Evolutionary conservation across 345 rosid species (phyloP).

Genomic region (Euphorbia pulcherrima): DNA sequence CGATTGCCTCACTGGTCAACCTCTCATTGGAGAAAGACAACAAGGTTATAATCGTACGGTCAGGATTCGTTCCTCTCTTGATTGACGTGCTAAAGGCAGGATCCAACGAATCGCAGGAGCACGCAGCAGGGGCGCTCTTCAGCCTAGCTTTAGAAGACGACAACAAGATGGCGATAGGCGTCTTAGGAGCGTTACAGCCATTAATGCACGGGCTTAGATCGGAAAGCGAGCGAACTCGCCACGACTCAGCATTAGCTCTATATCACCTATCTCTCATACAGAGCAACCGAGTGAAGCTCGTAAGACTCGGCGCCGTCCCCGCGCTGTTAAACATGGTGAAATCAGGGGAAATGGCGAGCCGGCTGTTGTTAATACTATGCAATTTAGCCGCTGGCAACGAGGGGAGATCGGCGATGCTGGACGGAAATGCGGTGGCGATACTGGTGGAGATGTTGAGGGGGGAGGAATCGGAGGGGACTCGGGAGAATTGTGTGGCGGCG

Average conservation of each 20-base stretch:
- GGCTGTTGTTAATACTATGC: slow-evolving; percentile 23
- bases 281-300: slow-evolving; percentile 27
- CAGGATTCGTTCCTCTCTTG: slow-evolving; percentile 29
- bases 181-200: slow-evolving; percentile 30
- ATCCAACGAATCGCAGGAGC: slow-evolving; percentile 24
- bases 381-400: slow-evolving; percentile 30
- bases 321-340: slow-evolving; percentile 22
- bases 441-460: slow-evolving; percentile 28
- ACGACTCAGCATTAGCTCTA: slow-evolving; percentile 29
- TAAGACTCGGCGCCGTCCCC: slow-evolving; percentile 29
- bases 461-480: slow-evolving; percentile 7
- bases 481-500: slow-evolving; percentile 31
- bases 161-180: slow-evolving; percentile 36
- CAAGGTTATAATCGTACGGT: slow-evolving; percentile 30
- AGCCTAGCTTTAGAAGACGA: slow-evolving; percentile 31
- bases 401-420: slow-evolving; percentile 37
- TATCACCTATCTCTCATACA: slow-evolving; percentile 29
- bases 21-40: slow-evolving; percentile 27
- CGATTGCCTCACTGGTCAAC: slow-evolving; percentile 28
- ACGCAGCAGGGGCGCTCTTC: slow-evolving; percentile 33
- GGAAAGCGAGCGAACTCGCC: slow-evolving; percentile 28
- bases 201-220: slow-evolving; percentile 28
- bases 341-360: slow-evolving; percentile 11
- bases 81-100: slow-evolving; percentile 30
- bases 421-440: slow-evolving; percentile 27